Evolutionary conservation across 148 eudicot species (phyloP).

Genomic region (Vaccinium macrocarpon): DNA sequence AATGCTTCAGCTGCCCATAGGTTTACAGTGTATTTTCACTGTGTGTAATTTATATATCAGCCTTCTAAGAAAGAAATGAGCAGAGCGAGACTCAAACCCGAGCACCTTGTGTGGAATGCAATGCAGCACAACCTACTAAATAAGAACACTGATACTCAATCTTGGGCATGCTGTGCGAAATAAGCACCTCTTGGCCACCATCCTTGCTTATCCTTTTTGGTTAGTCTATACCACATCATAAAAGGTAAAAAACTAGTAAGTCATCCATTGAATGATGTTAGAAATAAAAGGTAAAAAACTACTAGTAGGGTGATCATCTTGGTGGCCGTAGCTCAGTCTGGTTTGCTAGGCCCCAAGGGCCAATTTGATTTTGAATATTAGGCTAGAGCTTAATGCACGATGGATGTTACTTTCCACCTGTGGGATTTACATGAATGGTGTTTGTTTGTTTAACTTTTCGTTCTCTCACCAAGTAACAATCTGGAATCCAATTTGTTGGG

Average conservation of each 20-base stretch:
- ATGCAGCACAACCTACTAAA: neutral
- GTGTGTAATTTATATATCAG: neutral
- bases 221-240: neutral
- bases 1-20: neutral
- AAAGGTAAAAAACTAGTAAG: neutral
- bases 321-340: neutral
- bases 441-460: neutral
- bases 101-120: neutral
- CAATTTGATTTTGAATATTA: neutral
- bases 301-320: neutral
- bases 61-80: neutral
- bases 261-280: neutral
- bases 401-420: neutral
- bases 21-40: neutral
- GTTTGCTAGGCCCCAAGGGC: neutral
- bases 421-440: neutral
- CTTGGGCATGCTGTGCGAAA: neutral
- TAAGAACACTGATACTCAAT: neutral
- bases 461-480: neutral
- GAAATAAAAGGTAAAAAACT: neutral
- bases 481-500: neutral
- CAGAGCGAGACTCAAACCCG: neutral
- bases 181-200: neutral
- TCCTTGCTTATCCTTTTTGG: neutral
- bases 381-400: constrained; percentile 6